Evolutionary conservation across 139 green algal genomes (phyloP), one percentile per base, ranked within the genome.

Genomic region (Closterium sp.): DNA sequence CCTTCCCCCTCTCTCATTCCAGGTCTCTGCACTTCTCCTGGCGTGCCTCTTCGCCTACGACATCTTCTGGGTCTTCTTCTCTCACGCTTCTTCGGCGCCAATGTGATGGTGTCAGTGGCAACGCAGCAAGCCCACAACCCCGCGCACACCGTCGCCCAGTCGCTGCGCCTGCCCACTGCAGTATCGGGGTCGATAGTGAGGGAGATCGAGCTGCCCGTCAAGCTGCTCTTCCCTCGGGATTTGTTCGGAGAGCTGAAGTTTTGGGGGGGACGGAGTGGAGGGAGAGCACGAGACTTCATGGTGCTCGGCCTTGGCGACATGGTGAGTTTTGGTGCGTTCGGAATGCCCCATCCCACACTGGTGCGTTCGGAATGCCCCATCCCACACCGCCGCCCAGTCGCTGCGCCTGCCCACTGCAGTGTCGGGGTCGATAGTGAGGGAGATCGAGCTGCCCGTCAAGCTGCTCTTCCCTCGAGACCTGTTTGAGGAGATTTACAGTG

Each of bases 31-130:
- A 32, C 69, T 94, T 30, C 86, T 96, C 6, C 94, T 96, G 19
- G 33, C 25, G 30, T 98, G 98, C 0, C 95, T 99, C 81, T 96
- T 99, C 85, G 28, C 94, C 32, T 99, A 99, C 90, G 97, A 99
- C 91, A 96, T 98, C 16, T 97, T 97, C 81, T 98, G 97, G 96
- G 97, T 98, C n/a, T 98, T 98, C 94, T 96, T 93, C 81, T 96
- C 93, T 28, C 89, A 90, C 87, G 64, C 2, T 87, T 96, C 33
- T 94, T 98, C 6, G 96, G 96, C 25, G 94, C 95, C 88, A 98
- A 98, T 89, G 97, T 99, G 85, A 99, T 98, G 97, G 91, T 98
- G 1, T 94, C 96, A 0, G 95, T 97, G 3, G 96, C 96, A 16
- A 97, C 96, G 32, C 91, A 93, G 88, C 91, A 93, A 16, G 91